Evolutionary conservation across 352 stramenopile species (phyloP), one percentile per base, ranked within the genome.

Genomic region (Phytopythium sindhum): DNA sequence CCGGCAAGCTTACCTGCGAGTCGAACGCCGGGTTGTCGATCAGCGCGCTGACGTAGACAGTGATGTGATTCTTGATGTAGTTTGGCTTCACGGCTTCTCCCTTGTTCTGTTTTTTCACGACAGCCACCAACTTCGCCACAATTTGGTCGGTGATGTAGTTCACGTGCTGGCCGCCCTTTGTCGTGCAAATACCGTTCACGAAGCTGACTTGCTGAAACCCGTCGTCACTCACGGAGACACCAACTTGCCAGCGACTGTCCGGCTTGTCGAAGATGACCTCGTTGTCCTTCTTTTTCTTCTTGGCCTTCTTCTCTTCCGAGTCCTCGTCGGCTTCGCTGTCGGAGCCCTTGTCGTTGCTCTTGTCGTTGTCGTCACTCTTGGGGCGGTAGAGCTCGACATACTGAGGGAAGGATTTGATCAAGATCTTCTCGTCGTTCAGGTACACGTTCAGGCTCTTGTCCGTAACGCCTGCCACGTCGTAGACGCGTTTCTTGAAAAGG

Each of bases 21-120:
- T 99, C 97, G 71, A 99, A 99, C 0, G 95, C 89, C 19, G 97
- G 96, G 73, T 99, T 99, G 65, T 99, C 96, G 65, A 99, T 98
- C 39, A 98, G 69, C 41, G 89, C 87, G 64, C 97, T 99, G 12
- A 98, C 89, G 67, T 98, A 98, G n/a, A 99, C 72, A 31, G 86
- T 96, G 61, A 99, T 89, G 77, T 98, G 92, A 53, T 96, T 96
- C 65, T 98, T 98, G 63, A 97, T 87, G 65, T 98, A 95, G 60
- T 96, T 92, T 5, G 96, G 86, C 69, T 98, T 97, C 37, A 99
- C 90, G 0, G 91, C 80, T 51, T 96, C 88, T 10, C 89, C 90
- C 63, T 97, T 98, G 77, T 97, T 96, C 60, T 95, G 95, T 73
- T 97, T 97, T 68, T 98, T 98, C 17, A 97, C 72, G 57, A 97